A percentile compares a stretch with the other conserved stretches of the same genome.
Conservation (phyloP, 1,284 basidiomycete genomes). For the Ustilago tritici region DNA sequence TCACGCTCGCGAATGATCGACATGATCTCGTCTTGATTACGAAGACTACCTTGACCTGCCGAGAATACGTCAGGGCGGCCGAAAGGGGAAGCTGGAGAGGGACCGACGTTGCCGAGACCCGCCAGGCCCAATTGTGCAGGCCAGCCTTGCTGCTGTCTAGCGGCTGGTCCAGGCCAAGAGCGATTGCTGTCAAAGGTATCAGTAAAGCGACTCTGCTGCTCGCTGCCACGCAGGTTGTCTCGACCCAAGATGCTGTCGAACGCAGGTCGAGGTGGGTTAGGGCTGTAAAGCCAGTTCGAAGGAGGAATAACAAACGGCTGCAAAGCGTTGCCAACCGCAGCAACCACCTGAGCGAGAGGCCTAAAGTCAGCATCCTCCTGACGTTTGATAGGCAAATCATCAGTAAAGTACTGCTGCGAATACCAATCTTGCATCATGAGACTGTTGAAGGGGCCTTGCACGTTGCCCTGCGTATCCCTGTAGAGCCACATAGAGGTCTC, state of each 20-base stretch:
- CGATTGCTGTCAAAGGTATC: conserved; percentile 28
- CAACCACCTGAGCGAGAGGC: conserved; percentile 69
- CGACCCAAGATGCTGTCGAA: conserved; percentile 21
- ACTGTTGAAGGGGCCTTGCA: conserved; percentile 94
- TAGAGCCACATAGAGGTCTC: conserved; percentile 87
- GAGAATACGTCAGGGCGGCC: conserved; percentile 33
- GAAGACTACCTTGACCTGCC: conserved; percentile 30
- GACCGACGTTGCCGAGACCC: conserved; percentile 27
- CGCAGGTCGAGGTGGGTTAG: conserved; percentile 20
- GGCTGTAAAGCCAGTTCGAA: conserved; percentile 36
- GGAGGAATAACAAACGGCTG: conserved; percentile 70
- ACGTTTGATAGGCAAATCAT: conserved; percentile 85
- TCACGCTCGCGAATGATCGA: conserved; percentile 55
- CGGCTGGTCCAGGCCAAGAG: conserved; percentile 21
- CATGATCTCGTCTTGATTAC: conserved; percentile 55
- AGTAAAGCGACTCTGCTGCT: conserved; percentile 41
- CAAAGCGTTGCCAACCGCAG: conserved; percentile 63
- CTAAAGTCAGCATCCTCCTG: conserved; percentile 70
- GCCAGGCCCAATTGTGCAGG: conserved; percentile 30
- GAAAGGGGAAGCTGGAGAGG: conserved; percentile 47
- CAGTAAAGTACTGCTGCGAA: conserved; percentile 88
- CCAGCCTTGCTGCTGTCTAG: conserved; percentile 43
- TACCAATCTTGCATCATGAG: conserved; percentile 97
- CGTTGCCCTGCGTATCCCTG: conserved; percentile 85
- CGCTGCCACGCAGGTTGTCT: conserved; percentile 23